These are phyloP conservation scores for Fusarium sterilihyphosum DNA, from an alignment of 2,329 filamentous ascomycete genomes.

Conservation along the genomic window DNA sequence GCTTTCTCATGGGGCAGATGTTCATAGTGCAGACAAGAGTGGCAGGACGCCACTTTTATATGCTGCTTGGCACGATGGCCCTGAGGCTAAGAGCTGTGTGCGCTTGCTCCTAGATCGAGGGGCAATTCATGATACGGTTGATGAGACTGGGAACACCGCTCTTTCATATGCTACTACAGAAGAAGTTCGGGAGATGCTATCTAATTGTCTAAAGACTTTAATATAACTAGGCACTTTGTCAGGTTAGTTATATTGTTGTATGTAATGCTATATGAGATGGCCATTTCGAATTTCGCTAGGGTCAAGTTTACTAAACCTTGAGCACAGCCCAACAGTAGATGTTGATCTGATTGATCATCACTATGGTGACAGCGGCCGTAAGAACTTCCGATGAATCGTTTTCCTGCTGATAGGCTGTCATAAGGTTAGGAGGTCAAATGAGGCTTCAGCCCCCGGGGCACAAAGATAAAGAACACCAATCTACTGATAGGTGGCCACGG, in stretches of 20 bases:
- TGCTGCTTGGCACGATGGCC: rapidly evolving
- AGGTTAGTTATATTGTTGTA: not conserved
- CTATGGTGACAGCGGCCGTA: rapidly evolving
- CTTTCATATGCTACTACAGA: rapidly evolving
- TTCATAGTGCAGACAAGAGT: rapidly evolving
- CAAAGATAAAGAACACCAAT: too few species aligned
- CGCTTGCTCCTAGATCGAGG: not conserved
- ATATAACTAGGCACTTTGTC: too few species aligned
- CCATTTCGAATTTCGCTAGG: too few species aligned
- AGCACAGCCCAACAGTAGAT: too few species aligned
- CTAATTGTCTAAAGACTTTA: too few species aligned
- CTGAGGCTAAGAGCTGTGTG: rapidly evolving
- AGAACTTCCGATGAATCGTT: rapidly evolving
- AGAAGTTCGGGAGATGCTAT: rapidly evolving
- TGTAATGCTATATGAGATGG: not conserved
- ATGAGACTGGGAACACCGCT: not conserved
- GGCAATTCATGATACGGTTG: not conserved
- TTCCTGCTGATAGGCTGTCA: rapidly evolving
- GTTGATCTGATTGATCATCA: rapidly evolving
- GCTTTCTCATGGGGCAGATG: not conserved
- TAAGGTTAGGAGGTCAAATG: too few species aligned
- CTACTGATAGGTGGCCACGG: too few species aligned
- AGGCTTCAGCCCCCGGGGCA: too few species aligned
- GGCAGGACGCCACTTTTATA: not conserved
- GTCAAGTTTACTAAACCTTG: too few species aligned